Conservation (phyloP, 805 yeast species). For the Nakazawaea siamensis region DNA sequence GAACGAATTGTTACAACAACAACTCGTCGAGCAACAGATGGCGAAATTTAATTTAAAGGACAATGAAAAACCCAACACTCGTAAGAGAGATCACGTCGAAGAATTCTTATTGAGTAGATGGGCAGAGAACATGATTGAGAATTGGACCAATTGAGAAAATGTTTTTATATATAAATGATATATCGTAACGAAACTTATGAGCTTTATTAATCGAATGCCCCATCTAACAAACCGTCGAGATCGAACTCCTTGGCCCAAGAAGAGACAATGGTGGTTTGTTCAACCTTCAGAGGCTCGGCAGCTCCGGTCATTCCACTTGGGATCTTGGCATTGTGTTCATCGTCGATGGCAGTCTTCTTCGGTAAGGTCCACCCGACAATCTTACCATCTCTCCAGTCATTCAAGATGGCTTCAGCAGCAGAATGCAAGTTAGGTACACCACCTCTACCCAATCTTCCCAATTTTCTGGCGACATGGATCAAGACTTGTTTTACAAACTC, state of each 20-base stretch:
- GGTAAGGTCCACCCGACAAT: constrained; percentile 88
- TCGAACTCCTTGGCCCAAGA: constrained; percentile 94
- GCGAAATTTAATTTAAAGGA: not conserved
- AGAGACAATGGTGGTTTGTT: constrained; percentile 72
- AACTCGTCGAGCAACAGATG: not conserved
- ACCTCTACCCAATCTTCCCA: constrained; percentile 88
- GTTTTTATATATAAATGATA: not conserved
- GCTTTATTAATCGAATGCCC: no score
- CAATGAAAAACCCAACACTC: not conserved
- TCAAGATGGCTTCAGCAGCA: constrained; percentile 76
- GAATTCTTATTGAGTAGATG: constrained; percentile 39
- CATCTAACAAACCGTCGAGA: constrained; percentile 68
- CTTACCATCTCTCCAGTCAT: constrained; percentile 97
- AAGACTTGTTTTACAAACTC: constrained; percentile 80
- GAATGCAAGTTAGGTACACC: constrained; percentile 86
- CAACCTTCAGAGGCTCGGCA: constrained; percentile 37
- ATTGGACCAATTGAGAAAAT: constrained; percentile 8
- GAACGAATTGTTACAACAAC: not conserved
- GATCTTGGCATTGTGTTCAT: constrained; percentile 28
- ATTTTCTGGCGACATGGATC: constrained; percentile 86
- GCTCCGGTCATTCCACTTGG: constrained; percentile 26
- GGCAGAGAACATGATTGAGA: constrained; percentile 31
- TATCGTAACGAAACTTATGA: no score
- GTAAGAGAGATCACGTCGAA: constrained; percentile 26
- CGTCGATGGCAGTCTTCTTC: constrained; percentile 31